phyloP scores from a whole-genome alignment of 768 basidiomycete species.

The Boletus reticuloceps region DNA sequence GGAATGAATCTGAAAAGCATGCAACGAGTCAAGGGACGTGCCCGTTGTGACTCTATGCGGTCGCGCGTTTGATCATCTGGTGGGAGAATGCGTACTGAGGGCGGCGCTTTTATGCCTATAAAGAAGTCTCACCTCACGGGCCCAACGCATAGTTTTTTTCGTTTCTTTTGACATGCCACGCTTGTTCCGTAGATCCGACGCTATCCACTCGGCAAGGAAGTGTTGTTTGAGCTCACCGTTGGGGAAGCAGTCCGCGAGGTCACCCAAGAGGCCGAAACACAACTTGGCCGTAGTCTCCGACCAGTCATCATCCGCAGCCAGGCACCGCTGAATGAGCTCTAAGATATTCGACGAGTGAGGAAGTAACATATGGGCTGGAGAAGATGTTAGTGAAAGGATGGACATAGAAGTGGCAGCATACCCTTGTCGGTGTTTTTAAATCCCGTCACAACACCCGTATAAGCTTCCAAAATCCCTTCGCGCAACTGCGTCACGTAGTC shows the following conservation, averaged over 20 bases:
- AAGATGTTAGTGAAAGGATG: neutral
- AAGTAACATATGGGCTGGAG: slow-evolving; percentile 41
- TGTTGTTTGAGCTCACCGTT: slow-evolving; percentile 76
- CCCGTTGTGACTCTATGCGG: slow-evolving; percentile 48
- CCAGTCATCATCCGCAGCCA: slow-evolving; percentile 74
- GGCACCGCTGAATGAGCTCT: slow-evolving; percentile 74
- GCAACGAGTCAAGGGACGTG: slow-evolving; percentile 18
- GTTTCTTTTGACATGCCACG: slow-evolving; percentile 72
- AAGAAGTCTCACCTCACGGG: slow-evolving; percentile 68
- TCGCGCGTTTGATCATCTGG: slow-evolving; percentile 80
- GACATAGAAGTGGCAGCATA: slow-evolving; percentile 22
- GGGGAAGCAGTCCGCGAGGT: slow-evolving; percentile 87
- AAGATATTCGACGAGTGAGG: slow-evolving; percentile 73
- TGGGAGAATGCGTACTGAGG: neutral
- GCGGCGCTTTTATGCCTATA: neutral
- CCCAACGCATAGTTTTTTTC: slow-evolving; percentile 91
- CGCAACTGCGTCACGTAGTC: slow-evolving; percentile 90
- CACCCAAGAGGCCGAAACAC: slow-evolving; percentile 85
- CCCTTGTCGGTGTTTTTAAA: slow-evolving; percentile 83
- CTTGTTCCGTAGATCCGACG: slow-evolving; percentile 67
- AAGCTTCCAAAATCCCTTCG: slow-evolving; percentile 96
- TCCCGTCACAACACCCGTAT: slow-evolving; percentile 90
- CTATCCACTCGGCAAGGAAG: slow-evolving; percentile 79
- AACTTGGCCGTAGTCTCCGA: slow-evolving; percentile 74
- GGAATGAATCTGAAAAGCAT: slow-evolving; percentile 32